phyloP scores from a whole-genome alignment of 139 green algal genomes.

The Nannochloris sp. region DNA sequence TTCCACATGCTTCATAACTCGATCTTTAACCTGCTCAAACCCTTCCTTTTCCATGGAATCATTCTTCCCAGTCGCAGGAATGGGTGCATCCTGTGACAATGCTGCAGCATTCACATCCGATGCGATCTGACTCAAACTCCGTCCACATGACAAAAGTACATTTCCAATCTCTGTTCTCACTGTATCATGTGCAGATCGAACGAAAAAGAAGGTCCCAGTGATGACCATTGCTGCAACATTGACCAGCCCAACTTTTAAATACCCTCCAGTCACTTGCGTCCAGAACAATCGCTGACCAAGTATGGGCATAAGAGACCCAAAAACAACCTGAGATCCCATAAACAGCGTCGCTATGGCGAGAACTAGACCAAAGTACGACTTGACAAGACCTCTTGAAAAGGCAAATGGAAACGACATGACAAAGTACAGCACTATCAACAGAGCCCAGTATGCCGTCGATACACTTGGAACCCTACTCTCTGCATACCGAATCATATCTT shows the following conservation, averaged over 20 bases:
- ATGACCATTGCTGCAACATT: constrained; percentile 11
- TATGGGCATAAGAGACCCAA: constrained; percentile 11
- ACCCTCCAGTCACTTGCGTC: constrained; percentile 11
- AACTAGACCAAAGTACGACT: constrained; percentile 6
- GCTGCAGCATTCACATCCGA: neutral
- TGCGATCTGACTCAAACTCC: neutral
- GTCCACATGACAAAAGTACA: neutral
- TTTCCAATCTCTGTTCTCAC: constrained; percentile 5
- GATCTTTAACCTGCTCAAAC: no score
- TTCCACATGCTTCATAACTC: no score
- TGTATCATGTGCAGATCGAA: constrained; percentile 8
- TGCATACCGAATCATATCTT: neutral
- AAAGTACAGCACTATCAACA: constrained; percentile 14
- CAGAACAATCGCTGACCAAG: constrained; percentile 10
- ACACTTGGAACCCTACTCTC: neutral
- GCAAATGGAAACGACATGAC: constrained; percentile 1
- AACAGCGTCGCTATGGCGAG: constrained; percentile 14
- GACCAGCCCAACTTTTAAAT: constrained; percentile 17
- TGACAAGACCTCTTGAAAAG: neutral
- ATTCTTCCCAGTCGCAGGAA: no score
- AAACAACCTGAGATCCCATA: constrained; percentile 10
- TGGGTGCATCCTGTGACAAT: neutral
- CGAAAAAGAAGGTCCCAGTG: neutral
- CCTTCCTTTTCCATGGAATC: no score
- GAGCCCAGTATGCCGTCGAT: neutral